Evolutionary conservation across 768 basidiomycete genomes (phyloP).

Genomic region (Lyophyllum semitale): DNA sequence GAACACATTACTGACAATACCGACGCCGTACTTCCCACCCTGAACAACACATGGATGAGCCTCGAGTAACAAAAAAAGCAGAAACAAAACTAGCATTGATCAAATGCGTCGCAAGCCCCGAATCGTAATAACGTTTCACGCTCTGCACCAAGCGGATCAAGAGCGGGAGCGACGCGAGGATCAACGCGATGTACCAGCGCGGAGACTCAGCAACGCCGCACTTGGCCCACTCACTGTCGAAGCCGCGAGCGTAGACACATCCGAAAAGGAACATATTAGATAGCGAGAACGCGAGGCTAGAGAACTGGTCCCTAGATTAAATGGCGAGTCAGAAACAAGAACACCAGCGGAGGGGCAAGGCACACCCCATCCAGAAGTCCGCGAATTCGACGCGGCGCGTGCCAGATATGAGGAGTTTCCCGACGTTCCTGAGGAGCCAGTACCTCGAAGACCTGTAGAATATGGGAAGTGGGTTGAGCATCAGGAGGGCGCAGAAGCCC

Average conservation of each 20-base stretch:
- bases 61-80: not conserved
- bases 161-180: constrained; percentile 67
- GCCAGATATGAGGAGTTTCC: constrained; percentile 70
- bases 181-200: constrained; percentile 65
- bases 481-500: constrained; percentile 51
- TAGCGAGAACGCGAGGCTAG: constrained; percentile 76
- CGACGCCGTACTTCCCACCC: constrained; percentile 83
- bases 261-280: constrained; percentile 72
- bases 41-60: constrained; percentile 27
- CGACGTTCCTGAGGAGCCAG: constrained; percentile 75
- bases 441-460: constrained; percentile 65
- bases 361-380: constrained; percentile 90
- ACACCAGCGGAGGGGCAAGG: not conserved
- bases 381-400: constrained; percentile 78
- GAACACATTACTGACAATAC: constrained; percentile 63
- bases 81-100: constrained; percentile 66
- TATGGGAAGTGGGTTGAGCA: constrained; percentile 79
- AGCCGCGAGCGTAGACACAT: constrained; percentile 68
- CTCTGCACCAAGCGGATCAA: constrained; percentile 83
- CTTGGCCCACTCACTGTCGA: constrained; percentile 48
- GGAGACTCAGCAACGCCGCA: constrained; percentile 42
- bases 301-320: constrained; percentile 70
- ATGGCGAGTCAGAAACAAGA: not conserved
- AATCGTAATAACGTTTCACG: constrained; percentile 84
- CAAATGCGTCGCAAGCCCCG: constrained; percentile 71